Base-by-base conservation (phyloP, 2,329 filamentous ascomycete genomes). In the Knoxdaviesia proteae region DNA sequence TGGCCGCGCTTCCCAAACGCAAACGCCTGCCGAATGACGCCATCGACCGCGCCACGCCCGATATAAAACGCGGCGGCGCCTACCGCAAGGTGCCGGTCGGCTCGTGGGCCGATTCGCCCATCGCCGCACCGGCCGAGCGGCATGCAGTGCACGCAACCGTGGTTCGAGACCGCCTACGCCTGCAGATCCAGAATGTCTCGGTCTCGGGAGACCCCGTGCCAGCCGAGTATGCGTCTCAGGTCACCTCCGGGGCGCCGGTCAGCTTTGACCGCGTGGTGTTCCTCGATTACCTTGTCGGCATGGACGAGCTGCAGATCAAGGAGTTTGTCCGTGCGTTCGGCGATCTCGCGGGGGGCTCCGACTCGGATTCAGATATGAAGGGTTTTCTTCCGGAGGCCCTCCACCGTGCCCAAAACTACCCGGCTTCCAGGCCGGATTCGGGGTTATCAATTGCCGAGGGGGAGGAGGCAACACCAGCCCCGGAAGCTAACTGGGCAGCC, bases 201-300 rank as follows among this genome's bases (percentile, higher is more conserved):
- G 62, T 66, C 29, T 51, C 56, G 3, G 69, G 69, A 8, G 61
- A 68, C 7, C 51, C 58, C 3, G 58, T 76, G 32, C 58, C 63
- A 5, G 53, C 60, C 36, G 58, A 62, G 32, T 63, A 63, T 51
- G 58, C 69, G 33, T 50, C 71, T 1, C 65, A 69, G 3, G 73
- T 71, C 0, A 69, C 71, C 1, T 72, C 72, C 29, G 72, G 70
- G 42, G 75, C 71, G 52, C 77, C 72, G 73, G 71, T 77, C 30
- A 76, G 71, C 0, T 77, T 77, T 49, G 68, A 74, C 45, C 62
- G 69, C 20, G 63, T 77, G 32, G 64, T 74, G 29, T 77, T 77
- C 49, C 66, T 69, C 3, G 54, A 65, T 6, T 70, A 75, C 45
- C 64, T 78, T 0, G 58, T 69, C 9, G 64, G 64, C 3, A 56